A percentile compares a stretch with the other conserved stretches of the same genome.
These are phyloP conservation scores for Trametes gibbosa DNA, from an alignment of 768 basidiomycete species.

Conservation along the genomic window DNA sequence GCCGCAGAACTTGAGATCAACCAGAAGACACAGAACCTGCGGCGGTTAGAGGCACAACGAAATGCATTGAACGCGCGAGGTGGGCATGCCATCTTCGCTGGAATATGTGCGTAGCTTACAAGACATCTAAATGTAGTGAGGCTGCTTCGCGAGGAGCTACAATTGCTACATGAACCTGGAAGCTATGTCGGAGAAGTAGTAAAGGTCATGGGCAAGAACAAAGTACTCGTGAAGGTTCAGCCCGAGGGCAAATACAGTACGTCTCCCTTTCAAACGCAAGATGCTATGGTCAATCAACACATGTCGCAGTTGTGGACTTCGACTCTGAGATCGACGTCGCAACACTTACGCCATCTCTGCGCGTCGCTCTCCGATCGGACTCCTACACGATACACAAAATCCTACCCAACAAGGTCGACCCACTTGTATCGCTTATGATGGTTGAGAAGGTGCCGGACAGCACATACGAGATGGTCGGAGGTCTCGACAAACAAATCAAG, in stretches of 20 bases:
- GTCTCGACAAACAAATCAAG: slow-evolving; percentile 96
- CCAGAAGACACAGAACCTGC: slow-evolving; percentile 93
- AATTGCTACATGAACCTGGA: slow-evolving; percentile 90
- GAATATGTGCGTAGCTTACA: background rate
- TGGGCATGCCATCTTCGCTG: slow-evolving; percentile 31
- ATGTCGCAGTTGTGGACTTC: slow-evolving; percentile 80
- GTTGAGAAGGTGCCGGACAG: slow-evolving; percentile 99
- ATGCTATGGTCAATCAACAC: background rate
- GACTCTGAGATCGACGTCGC: slow-evolving; percentile 83
- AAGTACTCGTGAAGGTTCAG: slow-evolving; percentile 96
- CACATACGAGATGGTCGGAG: slow-evolving; percentile 99
- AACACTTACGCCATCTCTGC: slow-evolving; percentile 78
- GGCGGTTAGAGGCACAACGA: slow-evolving; percentile 93
- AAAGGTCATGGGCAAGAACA: slow-evolving; percentile 99
- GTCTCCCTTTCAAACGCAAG: slow-evolving; percentile 30
- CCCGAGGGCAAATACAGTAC: slow-evolving; percentile 98
- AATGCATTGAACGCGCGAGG: slow-evolving; percentile 97
- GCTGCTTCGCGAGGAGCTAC: slow-evolving; percentile 87
- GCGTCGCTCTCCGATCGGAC: slow-evolving; percentile 94
- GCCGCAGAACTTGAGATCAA: slow-evolving; percentile 90
- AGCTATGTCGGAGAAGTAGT: slow-evolving; percentile 98
- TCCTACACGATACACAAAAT: slow-evolving; percentile 97
- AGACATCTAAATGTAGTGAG: slow-evolving; percentile 54
- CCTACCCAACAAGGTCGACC: slow-evolving; percentile 96
- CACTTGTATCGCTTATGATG: slow-evolving; percentile 99